A percentile compares a stretch with the other conserved stretches of the same genome.
phyloP scores from a whole-genome alignment of 768 basidiomycete genomes.

The Pleurotus salmoneostramineus region DNA sequence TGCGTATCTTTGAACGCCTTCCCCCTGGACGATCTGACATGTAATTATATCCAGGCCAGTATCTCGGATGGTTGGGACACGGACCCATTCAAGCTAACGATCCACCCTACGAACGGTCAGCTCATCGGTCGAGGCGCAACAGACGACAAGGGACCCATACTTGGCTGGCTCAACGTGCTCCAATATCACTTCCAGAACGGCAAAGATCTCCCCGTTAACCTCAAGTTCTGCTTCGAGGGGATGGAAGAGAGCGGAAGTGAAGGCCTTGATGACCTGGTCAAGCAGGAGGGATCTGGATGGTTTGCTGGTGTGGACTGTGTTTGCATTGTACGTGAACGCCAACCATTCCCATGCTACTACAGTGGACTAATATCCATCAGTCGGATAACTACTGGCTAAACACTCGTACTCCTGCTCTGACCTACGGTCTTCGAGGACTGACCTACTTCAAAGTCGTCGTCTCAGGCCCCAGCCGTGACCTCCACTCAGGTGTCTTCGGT shows the following conservation, averaged over 20 bases:
- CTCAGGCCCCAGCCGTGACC: conserved; percentile 79
- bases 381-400: conserved; percentile 96
- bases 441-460: conserved; percentile 83
- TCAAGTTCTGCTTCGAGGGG: conserved; percentile 91
- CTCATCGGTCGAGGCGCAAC: conserved; percentile 85
- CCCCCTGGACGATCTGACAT: not conserved
- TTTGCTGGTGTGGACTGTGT: conserved; percentile 89
- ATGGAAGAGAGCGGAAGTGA: conserved; percentile 97
- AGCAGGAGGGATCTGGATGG: conserved; percentile 70
- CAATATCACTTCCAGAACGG: conserved; percentile 73
- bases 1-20: conserved; percentile 25
- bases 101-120: conserved; percentile 40
- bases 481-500: conserved; percentile 90
- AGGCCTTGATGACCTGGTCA: conserved; percentile 85
- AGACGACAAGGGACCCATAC: conserved; percentile 88
- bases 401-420: conserved; percentile 73
- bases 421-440: conserved; percentile 87
- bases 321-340: conserved; percentile 64
- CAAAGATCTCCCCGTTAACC: conserved; percentile 79
- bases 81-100: conserved; percentile 74
- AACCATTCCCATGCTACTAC: not conserved
- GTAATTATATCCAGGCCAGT: conserved; percentile 26
- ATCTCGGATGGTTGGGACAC: conserved; percentile 82
- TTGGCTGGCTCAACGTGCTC: conserved; percentile 88
- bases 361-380: conserved; percentile 27